Evolutionary conservation across 108 stramenopile species (phyloP).

Genomic region (Nannochloropsis gaditana): DNA sequence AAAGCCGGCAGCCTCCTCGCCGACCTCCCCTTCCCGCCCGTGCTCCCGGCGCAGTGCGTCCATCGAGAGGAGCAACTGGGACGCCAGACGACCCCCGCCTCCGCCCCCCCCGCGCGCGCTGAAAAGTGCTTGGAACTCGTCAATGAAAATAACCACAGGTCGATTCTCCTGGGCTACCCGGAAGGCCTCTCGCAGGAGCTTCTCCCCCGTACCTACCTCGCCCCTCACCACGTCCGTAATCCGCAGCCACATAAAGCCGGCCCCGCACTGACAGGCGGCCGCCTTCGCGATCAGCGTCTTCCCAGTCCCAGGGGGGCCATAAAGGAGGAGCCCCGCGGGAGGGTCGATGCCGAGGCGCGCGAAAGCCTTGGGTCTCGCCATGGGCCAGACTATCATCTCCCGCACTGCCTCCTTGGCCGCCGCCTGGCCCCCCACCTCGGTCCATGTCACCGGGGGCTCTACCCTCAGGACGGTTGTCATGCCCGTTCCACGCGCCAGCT

Average conservation of each 20-base stretch:
- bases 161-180: conserved; percentile 39
- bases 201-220: conserved; percentile 48
- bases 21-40: background rate
- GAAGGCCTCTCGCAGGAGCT: conserved; percentile 43
- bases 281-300: conserved; percentile 59
- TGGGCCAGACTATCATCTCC: conserved; percentile 42
- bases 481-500: background rate
- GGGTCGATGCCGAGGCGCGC: conserved; percentile 33
- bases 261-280: conserved; percentile 51
- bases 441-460: background rate
- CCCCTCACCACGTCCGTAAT: conserved; percentile 50
- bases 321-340: conserved; percentile 50
- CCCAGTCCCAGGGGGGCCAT: conserved; percentile 56
- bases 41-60: conserved; percentile 24
- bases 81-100: conserved; percentile 33
- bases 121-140: conserved; percentile 52
- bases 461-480: background rate
- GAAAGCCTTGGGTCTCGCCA: conserved; percentile 29
- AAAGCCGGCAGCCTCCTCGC: background rate
- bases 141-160: conserved; percentile 55
- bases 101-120: conserved; percentile 27
- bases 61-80: conserved; percentile 39
- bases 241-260: conserved; percentile 41
- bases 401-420: conserved; percentile 32
- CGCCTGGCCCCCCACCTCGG: conserved; percentile 30